Percentiles rank a stretch among this genome's conserved stretches.
Evolutionary conservation across 441 rosid genomes (phyloP).

Genomic region (Sinapis alba): DNA sequence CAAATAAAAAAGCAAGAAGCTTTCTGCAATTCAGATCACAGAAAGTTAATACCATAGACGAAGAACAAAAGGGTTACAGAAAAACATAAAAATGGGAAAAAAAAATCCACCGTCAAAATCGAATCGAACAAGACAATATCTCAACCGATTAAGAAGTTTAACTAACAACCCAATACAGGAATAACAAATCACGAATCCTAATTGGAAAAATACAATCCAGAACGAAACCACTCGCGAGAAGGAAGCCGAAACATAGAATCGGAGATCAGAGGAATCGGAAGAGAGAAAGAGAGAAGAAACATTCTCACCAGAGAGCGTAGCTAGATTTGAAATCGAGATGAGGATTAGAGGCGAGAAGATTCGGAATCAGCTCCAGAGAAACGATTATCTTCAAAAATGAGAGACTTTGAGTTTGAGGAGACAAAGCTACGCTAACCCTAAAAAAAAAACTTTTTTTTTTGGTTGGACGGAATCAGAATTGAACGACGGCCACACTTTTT

Average conservation of each 20-base stretch:
- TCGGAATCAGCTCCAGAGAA: not conserved
- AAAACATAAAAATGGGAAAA: not conserved
- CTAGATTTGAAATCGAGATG: conserved; percentile 3
- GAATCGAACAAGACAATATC: conserved; percentile 14
- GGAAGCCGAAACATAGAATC: conserved; percentile 10
- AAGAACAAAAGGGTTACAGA: not conserved
- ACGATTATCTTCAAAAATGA: conserved; percentile 16
- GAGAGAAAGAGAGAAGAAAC: not conserved
- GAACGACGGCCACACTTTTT: conserved; percentile 24
- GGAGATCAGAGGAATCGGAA: conserved; percentile 5
- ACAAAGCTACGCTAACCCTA: conserved; percentile 40
- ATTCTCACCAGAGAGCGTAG: conserved; percentile 29
- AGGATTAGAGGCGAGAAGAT: conserved; percentile 6
- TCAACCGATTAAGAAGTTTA: not conserved
- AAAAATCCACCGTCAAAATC: conserved; percentile 16
- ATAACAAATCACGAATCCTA: conserved; percentile 7
- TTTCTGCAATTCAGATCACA: conserved; percentile 18
- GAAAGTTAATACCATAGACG: not conserved
- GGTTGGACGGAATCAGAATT: conserved; percentile 29
- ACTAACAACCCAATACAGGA: not conserved
- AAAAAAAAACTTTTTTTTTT: conserved; percentile 19
- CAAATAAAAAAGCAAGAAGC: not conserved
- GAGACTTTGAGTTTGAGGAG: conserved; percentile 23
- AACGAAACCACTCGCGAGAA: not conserved
- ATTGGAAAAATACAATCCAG: not conserved